phyloP scores from a whole-genome alignment of 768 basidiomycete species.

The Rhodosporidiobolus odoratus region DNA sequence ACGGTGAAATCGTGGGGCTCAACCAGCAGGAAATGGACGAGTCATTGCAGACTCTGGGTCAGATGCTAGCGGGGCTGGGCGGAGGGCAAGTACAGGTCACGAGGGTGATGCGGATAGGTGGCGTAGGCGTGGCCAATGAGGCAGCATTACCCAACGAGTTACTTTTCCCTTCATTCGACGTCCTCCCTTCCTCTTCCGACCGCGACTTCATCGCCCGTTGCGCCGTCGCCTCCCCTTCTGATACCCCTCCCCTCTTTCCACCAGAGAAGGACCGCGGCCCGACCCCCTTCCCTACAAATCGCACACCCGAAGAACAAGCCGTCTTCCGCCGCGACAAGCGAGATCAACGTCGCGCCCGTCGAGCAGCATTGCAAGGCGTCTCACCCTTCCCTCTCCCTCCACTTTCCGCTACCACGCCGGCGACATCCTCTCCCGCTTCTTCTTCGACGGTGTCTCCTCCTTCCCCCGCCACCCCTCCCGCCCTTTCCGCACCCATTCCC shows the following conservation, averaged over 20 bases:
- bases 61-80: constrained; percentile 91
- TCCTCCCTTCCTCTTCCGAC: background rate
- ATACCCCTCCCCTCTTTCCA: background rate
- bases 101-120: constrained; percentile 25
- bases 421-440: background rate
- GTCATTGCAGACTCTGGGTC: constrained; percentile 77
- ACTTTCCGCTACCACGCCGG: background rate
- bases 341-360: constrained; percentile 7
- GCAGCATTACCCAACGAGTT: background rate
- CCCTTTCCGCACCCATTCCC: background rate
- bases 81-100: constrained; percentile 44
- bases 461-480: background rate
- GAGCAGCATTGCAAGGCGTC: background rate
- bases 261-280: constrained; percentile 1
- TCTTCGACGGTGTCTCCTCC: background rate
- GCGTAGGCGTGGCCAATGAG: background rate
- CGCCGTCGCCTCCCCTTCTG: background rate
- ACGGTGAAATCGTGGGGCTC: constrained; percentile 78
- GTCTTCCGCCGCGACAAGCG: constrained; percentile 31
- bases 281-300: constrained; percentile 12
- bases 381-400: background rate
- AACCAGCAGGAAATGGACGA: constrained; percentile 63
- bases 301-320: constrained; percentile 20
- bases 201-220: background rate
- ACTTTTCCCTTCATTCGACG: constrained; percentile 17